A percentile compares a stretch with the other conserved stretches of the same genome.
These are phyloP conservation scores for Podospora sp. DNA, from an alignment of 495 filamentous ascomycete species.

Conservation along the genomic window DNA sequence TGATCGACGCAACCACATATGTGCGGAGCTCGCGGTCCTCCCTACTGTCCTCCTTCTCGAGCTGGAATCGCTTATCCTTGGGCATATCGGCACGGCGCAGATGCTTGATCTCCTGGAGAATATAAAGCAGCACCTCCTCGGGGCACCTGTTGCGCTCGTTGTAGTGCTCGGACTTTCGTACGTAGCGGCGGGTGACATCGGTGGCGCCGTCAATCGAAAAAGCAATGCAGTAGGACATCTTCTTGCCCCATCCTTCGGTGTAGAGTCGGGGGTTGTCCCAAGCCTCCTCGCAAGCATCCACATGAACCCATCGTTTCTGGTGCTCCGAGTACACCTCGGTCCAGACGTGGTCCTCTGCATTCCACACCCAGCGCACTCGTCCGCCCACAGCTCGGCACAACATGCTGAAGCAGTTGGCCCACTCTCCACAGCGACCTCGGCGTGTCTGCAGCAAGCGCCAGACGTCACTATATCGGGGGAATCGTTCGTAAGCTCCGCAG, in stretches of 20 bases:
- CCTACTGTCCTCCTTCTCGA: slow-evolving; percentile 85
- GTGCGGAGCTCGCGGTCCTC: slow-evolving; percentile 81
- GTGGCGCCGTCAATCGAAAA: slow-evolving; percentile 95
- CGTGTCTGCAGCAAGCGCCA: slow-evolving; percentile 88
- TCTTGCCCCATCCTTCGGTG: slow-evolving; percentile 90
- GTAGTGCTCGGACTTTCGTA: slow-evolving; percentile 77
- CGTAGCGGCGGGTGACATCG: slow-evolving; percentile 94
- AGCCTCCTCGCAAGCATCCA: slow-evolving; percentile 90
- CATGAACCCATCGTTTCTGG: slow-evolving; percentile 92
- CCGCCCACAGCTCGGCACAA: slow-evolving; percentile 89
- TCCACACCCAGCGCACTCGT: slow-evolving; percentile 97
- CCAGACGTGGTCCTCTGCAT: slow-evolving; percentile 96
- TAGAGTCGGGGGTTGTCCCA: slow-evolving; percentile 97
- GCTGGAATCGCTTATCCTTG: slow-evolving; percentile 76
- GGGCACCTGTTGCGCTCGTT: slow-evolving; percentile 70
- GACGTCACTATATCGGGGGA: slow-evolving; percentile 93
- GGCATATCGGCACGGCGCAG: slow-evolving; percentile 75
- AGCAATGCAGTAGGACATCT: slow-evolving; percentile 94
- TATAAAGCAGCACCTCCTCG: slow-evolving; percentile 86
- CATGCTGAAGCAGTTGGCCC: slow-evolving; percentile 99
- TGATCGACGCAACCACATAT: slow-evolving; percentile 73
- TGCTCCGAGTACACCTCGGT: slow-evolving; percentile 97
- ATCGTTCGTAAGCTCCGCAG: slow-evolving; percentile 81
- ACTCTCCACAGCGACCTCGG: slow-evolving; percentile 87
- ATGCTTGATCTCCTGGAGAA: slow-evolving; percentile 84